Conservation (phyloP, 2,329 filamentous ascomycete genomes). For the Macrophomina phaseolina region DNA sequence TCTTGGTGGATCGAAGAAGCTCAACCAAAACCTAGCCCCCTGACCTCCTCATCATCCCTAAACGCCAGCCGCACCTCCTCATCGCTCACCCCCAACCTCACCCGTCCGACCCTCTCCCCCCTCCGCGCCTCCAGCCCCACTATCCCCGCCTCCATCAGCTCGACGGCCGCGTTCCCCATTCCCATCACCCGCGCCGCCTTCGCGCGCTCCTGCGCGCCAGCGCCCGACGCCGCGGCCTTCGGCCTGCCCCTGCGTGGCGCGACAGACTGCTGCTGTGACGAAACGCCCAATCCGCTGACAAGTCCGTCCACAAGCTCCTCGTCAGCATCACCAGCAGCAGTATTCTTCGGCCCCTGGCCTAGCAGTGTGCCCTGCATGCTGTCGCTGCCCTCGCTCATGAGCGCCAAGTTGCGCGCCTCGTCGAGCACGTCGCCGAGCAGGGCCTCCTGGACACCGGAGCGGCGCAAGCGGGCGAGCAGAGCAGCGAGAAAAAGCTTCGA, state of each 20-base stretch:
- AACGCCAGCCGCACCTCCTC: constrained; percentile 91
- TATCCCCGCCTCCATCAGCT: constrained; percentile 85
- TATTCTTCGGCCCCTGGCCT: constrained; percentile 36
- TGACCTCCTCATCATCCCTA: constrained; percentile 85
- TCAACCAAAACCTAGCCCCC: constrained; percentile 69
- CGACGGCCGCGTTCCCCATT: constrained; percentile 75
- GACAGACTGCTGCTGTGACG: constrained; percentile 27
- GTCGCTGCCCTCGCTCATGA: constrained; percentile 62
- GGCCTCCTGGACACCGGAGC: constrained; percentile 86
- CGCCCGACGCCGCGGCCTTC: constrained; percentile 38
- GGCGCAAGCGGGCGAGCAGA: constrained; percentile 75
- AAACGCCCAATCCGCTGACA: constrained; percentile 5
- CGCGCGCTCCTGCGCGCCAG: constrained; percentile 36
- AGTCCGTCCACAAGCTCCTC: constrained; percentile 29
- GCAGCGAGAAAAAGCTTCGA: constrained; percentile 87
- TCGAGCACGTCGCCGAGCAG: constrained; percentile 88
- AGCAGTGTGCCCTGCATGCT: constrained; percentile 68
- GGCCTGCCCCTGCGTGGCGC: constrained; percentile 31
- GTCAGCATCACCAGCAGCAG: constrained; percentile 28
- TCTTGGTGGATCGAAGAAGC: too few relatives aligned
- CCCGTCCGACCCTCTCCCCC: constrained; percentile 84
- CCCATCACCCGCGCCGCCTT: constrained; percentile 59
- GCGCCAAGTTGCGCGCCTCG: constrained; percentile 75
- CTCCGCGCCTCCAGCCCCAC: constrained; percentile 79
- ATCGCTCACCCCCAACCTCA: constrained; percentile 83